Evolutionary conservation across 2,329 filamentous ascomycete genomes (phyloP).

Genomic region (Xylaria sp.): DNA sequence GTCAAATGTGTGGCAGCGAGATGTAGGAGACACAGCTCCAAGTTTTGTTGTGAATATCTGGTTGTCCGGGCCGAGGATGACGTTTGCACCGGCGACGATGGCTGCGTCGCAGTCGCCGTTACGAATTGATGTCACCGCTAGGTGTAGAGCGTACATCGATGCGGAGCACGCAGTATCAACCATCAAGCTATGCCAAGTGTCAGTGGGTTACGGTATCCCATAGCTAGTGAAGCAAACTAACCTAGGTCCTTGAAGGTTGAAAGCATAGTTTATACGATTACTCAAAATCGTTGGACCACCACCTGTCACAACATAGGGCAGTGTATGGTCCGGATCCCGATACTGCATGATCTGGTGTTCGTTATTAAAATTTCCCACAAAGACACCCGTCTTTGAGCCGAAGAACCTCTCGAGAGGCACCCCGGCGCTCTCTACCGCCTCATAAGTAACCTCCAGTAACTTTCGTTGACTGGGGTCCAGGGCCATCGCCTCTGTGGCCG

Average conservation of each 20-base stretch:
- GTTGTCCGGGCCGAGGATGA: conserved; percentile 33
- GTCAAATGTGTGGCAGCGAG: conserved; percentile 24
- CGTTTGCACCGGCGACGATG: conserved; percentile 36
- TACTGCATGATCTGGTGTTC: conserved; percentile 32
- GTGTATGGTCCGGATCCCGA: conserved; percentile 24
- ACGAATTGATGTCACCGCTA: conserved; percentile 25
- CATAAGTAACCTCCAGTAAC: conserved; percentile 44
- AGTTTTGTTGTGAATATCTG: conserved; percentile 30
- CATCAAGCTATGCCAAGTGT: conserved; percentile 37
- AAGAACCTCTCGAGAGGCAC: conserved; percentile 25
- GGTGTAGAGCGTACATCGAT: conserved; percentile 39
- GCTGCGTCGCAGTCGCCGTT: conserved; percentile 32
- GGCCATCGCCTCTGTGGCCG: conserved; percentile 32
- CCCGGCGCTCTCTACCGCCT: conserved; percentile 34
- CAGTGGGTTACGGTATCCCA: neutral
- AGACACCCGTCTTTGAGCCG: conserved; percentile 37
- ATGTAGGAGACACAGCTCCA: conserved; percentile 18
- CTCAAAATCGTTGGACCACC: conserved; percentile 15
- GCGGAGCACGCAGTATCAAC: conserved; percentile 46
- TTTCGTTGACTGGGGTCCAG: conserved; percentile 42
- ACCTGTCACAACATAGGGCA: conserved; percentile 24
- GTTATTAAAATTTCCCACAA: conserved; percentile 34
- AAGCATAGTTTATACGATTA: conserved; percentile 38
- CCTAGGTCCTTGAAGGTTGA: conserved; percentile 44
- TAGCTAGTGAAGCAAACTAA: neutral